Evolutionary conservation across 768 basidiomycete species (phyloP), one percentile per base, ranked within the genome.

Genomic region (Boletus fagicola): DNA sequence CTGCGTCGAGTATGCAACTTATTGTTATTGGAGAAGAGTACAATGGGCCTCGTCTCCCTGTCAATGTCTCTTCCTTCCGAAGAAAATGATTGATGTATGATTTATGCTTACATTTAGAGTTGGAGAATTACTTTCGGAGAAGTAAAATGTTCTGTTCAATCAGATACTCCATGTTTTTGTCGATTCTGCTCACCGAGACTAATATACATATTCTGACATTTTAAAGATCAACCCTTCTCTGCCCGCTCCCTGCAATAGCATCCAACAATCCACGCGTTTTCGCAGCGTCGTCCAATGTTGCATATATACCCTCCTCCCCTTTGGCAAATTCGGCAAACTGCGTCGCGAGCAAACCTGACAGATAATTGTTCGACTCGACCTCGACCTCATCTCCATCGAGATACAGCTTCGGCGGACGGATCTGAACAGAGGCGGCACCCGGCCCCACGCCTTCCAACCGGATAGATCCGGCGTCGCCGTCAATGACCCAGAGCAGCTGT

Each of bases 1-100:
- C 40, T 5, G 58, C 55, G 4, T 57, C 58, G n/a, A 59, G 49
- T 22, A 47, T 58, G 55, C 58, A 59, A 46, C 55, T 49, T 10
- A 24, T 59, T 24, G 49, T 57, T n/a, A 43, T 50, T 5, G 54
- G 57, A 31, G 54, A 57, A n/a, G 54, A 56, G 24, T 11, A 45
- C 26, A 49, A 12, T 18, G 57, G 48, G 4, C 54, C 57, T 15
- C 49, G 44, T 40, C 56, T 59, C 3, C 49, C 58, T 3, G 31
- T 59, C 31, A 55, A 28, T 9, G 3, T 44, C 28, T 48, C 39
- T 12, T 12, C 12, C 13, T 24, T 43, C 13, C 51, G 26, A 53
- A 4, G 18, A 3, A 3, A 4, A 36, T 5, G 15, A 39, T 5
- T 4, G 44, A 10, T 20, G 28, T 16, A 10, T 28, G 45, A 49